Evolutionary conservation across 164 flowering plant species (phyloP).

Genomic region (Chloranthus sessilifolius): DNA sequence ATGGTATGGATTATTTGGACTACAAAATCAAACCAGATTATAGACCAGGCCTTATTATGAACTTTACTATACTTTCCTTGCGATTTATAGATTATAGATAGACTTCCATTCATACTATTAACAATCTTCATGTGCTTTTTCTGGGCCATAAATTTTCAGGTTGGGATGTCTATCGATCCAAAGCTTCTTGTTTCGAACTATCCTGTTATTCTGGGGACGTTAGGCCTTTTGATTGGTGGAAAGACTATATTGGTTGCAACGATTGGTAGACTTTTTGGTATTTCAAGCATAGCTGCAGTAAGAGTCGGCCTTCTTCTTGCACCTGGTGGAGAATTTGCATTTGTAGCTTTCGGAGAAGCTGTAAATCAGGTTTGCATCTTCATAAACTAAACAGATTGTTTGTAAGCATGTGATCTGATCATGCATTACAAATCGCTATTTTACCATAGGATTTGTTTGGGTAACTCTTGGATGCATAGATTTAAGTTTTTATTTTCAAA

Average conservation of each 20-base stretch:
- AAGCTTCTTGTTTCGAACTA: conserved; percentile 89
- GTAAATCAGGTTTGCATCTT: conserved; percentile 81
- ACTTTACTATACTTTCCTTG: too few species aligned
- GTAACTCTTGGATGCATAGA: too few species aligned
- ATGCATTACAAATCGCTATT: background rate
- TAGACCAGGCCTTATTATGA: too few species aligned
- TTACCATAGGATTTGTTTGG: too few species aligned
- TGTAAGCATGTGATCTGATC: background rate
- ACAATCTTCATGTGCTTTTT: background rate
- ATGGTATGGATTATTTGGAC: too few species aligned
- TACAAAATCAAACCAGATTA: too few species aligned
- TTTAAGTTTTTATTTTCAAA: too few species aligned
- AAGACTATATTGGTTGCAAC: conserved; percentile 76
- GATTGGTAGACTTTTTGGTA: conserved; percentile 78
- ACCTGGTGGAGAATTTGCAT: conserved; percentile 99
- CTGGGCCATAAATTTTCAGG: conserved; percentile 44
- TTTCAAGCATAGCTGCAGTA: conserved; percentile 86
- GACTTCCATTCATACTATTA: too few species aligned
- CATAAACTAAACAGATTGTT: conserved; percentile 1
- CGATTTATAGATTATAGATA: background rate
- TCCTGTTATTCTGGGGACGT: conserved; percentile 65
- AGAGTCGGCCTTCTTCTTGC: conserved; percentile 99
- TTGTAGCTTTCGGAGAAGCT: conserved; percentile 99
- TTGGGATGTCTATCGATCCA: conserved; percentile 99
- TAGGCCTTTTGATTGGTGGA: conserved; percentile 83